Percentiles rank a stretch among this genome's conserved stretches.
Evolutionary conservation across 805 yeast species (phyloP).

Genomic region (Clavispora santaluciae): DNA sequence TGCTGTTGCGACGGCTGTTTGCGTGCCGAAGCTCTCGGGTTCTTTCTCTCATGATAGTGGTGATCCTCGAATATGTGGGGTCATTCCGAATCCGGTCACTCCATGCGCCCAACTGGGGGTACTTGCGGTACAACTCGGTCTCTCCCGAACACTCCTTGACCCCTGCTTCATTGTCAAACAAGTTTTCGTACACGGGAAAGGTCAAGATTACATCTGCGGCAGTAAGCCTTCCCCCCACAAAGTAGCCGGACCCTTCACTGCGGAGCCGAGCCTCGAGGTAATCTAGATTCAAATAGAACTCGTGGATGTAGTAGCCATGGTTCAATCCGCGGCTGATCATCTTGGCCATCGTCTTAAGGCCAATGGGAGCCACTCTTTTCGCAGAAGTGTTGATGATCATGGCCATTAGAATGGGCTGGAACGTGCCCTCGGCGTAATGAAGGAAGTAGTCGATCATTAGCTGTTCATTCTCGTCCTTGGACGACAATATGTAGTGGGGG

Average conservation of each 20-base stretch:
- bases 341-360: conserved; percentile 41
- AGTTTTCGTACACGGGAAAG: conserved; percentile 35
- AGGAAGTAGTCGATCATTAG: conserved; percentile 47
- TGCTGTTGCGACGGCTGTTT: neutral
- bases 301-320: conserved; percentile 45
- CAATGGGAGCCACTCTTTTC: conserved; percentile 43
- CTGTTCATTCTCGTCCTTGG: conserved; percentile 34
- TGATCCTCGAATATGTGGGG: conserved; percentile 28
- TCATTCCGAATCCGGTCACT: conserved; percentile 27
- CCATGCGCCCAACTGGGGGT: conserved; percentile 37
- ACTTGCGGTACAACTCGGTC: conserved; percentile 27
- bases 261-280: conserved; percentile 38
- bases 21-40: conserved; percentile 16
- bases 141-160: conserved; percentile 31
- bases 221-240: conserved; percentile 47
- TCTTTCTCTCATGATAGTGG: conserved; percentile 27
- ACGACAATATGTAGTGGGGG: conserved; percentile 30
- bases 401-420: conserved; percentile 45
- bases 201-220: conserved; percentile 54
- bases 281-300: conserved; percentile 35
- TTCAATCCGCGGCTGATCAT: conserved; percentile 43
- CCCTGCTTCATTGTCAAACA: conserved; percentile 29
- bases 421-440: conserved; percentile 59
- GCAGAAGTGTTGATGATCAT: conserved; percentile 37
- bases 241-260: conserved; percentile 29